Base-by-base conservation (phyloP, 768 basidiomycete genomes). In the Termitomyces sp. region DNA sequence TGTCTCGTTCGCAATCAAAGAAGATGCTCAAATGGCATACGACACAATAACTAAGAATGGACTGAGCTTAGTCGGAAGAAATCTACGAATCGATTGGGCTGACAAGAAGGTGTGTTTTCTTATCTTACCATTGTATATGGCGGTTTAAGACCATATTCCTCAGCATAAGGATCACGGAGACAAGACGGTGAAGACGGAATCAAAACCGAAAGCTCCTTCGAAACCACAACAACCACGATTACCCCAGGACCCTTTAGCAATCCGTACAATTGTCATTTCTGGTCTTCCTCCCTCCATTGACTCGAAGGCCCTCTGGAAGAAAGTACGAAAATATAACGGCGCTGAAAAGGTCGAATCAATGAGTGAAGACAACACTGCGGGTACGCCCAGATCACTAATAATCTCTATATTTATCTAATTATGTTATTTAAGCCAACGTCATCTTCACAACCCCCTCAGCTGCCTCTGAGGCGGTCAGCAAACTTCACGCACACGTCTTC, bases 401-500 rank as follows among this genome's bases (percentile, higher is more conserved):
- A 28, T 22, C 18, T 50, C 44, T 38, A 6, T 40, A 28, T 28
- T 38, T n/a, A 33, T 40, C 58, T 32, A 53, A 42, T 33, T 20
- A 16, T 18, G 7, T 57, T 33, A 11, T 9, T 46, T 88, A 42
- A 55, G 94, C 93, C 6, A 81, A 91, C 63, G 86, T 90, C 18
- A 62, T 94, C 6, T 96, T 95, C 72, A 73, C 80, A 2, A 86
- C 84, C 0, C 86, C 93, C 1, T 77, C 79, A 7, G 73, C 82
- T 32, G 94, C 96, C 0, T 78, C 81, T 42, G 83, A 87, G 11
- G 90, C 93, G 2, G 85, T 91, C 42, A 77, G 73, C 57, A 93
- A 91, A 72, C 83, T 98, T 1, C 94, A 98, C 70, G 93, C 92
- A 1, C 94, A 96, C 70, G 90, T 95, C 33, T 96, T 90, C 83